phyloP scores from a whole-genome alignment of 768 basidiomycete species.

The Asterophora parasitica region DNA sequence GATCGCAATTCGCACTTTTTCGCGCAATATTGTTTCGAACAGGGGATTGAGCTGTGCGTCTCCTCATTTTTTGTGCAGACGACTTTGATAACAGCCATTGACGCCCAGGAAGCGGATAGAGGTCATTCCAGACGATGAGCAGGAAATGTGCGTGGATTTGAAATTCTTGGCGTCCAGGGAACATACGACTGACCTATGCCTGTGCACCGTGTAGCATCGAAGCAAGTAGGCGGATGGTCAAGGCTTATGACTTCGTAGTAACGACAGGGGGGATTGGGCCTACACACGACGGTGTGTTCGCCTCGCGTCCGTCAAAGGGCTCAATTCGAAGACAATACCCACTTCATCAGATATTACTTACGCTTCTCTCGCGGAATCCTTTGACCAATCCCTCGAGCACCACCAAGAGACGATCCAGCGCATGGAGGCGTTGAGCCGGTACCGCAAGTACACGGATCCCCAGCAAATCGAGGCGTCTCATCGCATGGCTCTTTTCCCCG shows the following conservation, averaged over 20 bases:
- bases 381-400: constrained; percentile 64
- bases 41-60: constrained; percentile 72
- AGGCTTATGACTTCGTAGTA: constrained; percentile 83
- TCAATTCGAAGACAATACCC: not conserved
- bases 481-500: constrained; percentile 90
- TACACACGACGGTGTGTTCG: constrained; percentile 72
- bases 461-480: constrained; percentile 74
- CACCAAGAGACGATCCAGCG: constrained; percentile 74
- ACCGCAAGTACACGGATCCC: constrained; percentile 59
- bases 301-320: no score
- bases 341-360: constrained; percentile 76
- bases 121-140: constrained; percentile 87
- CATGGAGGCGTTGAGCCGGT: constrained; percentile 58
- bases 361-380: constrained; percentile 80
- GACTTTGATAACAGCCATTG: constrained; percentile 19
- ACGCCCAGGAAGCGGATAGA: constrained; percentile 74
- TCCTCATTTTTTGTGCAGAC: not conserved
- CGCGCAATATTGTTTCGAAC: constrained; percentile 84
- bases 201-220: constrained; percentile 53
- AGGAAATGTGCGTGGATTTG: constrained; percentile 69
- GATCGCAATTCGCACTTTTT: constrained; percentile 85
- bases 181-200: not conserved
- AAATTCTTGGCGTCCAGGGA: not conserved
- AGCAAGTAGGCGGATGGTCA: constrained; percentile 77
- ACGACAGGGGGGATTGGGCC: constrained; percentile 91